Base-by-base conservation (phyloP, 495 filamentous ascomycete genomes). In the Neurospora sp. region DNA sequence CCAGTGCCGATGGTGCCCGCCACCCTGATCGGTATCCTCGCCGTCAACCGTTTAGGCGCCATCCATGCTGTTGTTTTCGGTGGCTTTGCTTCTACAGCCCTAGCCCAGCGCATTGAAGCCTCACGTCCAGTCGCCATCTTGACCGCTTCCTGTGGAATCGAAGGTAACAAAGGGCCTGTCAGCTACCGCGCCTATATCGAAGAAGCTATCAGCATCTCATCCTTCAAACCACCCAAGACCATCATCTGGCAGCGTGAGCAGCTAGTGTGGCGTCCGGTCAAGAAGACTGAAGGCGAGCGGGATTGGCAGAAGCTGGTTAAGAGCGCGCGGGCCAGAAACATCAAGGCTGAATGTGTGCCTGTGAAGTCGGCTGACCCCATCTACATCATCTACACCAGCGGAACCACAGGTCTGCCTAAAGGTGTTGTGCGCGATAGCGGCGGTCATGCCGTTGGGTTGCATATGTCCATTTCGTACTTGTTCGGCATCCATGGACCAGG, bases 1-100 rank as follows among this genome's bases (percentile, higher is more conserved):
- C 0, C 42, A 94, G 92, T 97, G 94, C 95, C 94, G 72, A 97
- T 98, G 94, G 94, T 98, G 42, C 95, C 94, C 1, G 91, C 93
- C 5, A 91, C 94, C 9, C 79, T 97, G 20, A 91, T 96, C 70
- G 94, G 92, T 27, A 92, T 94, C 31, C 89, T 97, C 4, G 93
- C 95, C 37, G 89, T 92, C 75, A 87, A 87, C 54, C 91, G 94
- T 0, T 84, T 98, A 1, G 95, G 95, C 31, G 94, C 95, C 8
- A 90, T 97, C 71, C 94, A 98, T 76, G 89, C 92, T 5, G 94
- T 95, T 9, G 94, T 98, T 4, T 98, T 98, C 80, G 95, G 94
- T 12, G 94, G 94, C 1, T 98, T 98, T 76, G 93, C 93, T 0
- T 83, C 93, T 8, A 84, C 86, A 20, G 92, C 94, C 4, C 85